Percentiles rank a stretch among this genome's conserved stretches.
These are phyloP conservation scores for Triangularia setosa DNA, from an alignment of 2,329 filamentous ascomycete species.

Conservation along the genomic window DNA sequence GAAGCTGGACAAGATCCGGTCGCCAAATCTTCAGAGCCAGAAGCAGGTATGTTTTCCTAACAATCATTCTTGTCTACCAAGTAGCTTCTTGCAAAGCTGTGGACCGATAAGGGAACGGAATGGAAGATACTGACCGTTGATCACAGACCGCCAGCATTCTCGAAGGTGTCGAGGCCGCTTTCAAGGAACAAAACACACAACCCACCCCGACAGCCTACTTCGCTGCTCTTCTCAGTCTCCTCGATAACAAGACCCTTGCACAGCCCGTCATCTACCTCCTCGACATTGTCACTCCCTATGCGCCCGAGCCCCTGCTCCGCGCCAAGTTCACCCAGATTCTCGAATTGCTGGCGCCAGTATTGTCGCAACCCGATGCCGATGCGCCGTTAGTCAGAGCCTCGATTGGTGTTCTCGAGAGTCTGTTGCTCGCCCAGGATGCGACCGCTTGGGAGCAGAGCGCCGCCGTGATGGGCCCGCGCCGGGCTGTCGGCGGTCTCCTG, in stretches of 20 bases:
- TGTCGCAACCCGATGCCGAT: slow-evolving; percentile 77
- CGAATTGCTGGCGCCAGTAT: slow-evolving; percentile 75
- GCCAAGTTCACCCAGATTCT: slow-evolving; percentile 96
- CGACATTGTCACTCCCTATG: slow-evolving; percentile 81
- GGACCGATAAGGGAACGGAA: not conserved
- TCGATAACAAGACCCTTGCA: slow-evolving; percentile 79
- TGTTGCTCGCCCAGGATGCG: slow-evolving; percentile 83
- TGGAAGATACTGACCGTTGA: slow-evolving; percentile 11
- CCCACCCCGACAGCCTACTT: slow-evolving; percentile 90
- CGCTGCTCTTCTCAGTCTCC: slow-evolving; percentile 84
- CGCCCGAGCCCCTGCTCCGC: slow-evolving; percentile 80
- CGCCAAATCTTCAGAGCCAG: slow-evolving; percentile 92
- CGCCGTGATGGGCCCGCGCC: slow-evolving; percentile 76
- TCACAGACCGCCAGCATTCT: slow-evolving; percentile 77
- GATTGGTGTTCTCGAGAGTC: slow-evolving; percentile 89
- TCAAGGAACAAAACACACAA: slow-evolving; percentile 81
- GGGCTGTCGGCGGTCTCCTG: slow-evolving; percentile 82
- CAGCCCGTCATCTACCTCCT: slow-evolving; percentile 91
- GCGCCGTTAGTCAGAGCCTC: slow-evolving; percentile 81
- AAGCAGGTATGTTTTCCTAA: slow-evolving; percentile 63
- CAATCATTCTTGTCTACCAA: slow-evolving; percentile 23
- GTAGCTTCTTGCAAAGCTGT: not conserved
- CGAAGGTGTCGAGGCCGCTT: slow-evolving; percentile 85
- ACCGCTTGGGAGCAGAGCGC: slow-evolving; percentile 83
- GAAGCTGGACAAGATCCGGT: slow-evolving; percentile 95